Base-by-base conservation (phyloP, 768 basidiomycete genomes). In the Trametes gibbosa region DNA sequence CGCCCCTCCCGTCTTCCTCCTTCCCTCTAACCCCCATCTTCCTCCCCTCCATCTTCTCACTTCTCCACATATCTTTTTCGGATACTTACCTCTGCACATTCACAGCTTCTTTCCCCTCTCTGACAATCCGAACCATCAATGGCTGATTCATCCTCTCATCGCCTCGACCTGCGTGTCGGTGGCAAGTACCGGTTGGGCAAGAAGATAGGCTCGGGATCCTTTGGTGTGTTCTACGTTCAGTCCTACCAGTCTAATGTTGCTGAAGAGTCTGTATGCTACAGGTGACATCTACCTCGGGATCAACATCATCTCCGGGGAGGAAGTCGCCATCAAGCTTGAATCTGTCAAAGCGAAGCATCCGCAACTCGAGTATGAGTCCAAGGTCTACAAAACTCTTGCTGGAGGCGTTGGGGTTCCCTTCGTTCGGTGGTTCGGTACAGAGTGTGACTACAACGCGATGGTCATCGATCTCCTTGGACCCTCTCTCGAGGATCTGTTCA, bases 371-470 rank as follows among this genome's bases (percentile, higher is more conserved):
- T 99, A 99, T 72, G 96, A 99, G 77, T 89, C 88, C 65, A 90
- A 91, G 74, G 90, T 92, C 48, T 90, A 89, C 78, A 98, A 98
- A 86, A 94, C 93, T n/a, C 85, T 99, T 50, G 96, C 97, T 19
- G 97, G 97, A 56, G 97, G 97, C 65, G 97, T 99, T 57, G 97
- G 97, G 52, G 95, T 99, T 12, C 97, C 97, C 8, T 99, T 99
- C 66, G 97, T 99, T 56, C 79, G 97, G 68, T 99, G 90, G 90
- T 92, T 89, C 66, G 90, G 90, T 23, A 92, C 89, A 42, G 90
- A 99, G 75, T 99, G 97, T 75, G 96, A 99, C 73, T 99, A 98
- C 82, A 98, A 98, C 60, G 97, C 97, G 47, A 99, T 99, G 97
- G 97, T 99, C 56, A 78, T 99, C 67, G 97, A 98, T 75, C 86